Percentiles rank a stretch among this genome's conserved stretches.
These are phyloP conservation scores for Psilocybe subaeruginosa DNA, from an alignment of 768 basidiomycete genomes.

Conservation along the genomic window DNA sequence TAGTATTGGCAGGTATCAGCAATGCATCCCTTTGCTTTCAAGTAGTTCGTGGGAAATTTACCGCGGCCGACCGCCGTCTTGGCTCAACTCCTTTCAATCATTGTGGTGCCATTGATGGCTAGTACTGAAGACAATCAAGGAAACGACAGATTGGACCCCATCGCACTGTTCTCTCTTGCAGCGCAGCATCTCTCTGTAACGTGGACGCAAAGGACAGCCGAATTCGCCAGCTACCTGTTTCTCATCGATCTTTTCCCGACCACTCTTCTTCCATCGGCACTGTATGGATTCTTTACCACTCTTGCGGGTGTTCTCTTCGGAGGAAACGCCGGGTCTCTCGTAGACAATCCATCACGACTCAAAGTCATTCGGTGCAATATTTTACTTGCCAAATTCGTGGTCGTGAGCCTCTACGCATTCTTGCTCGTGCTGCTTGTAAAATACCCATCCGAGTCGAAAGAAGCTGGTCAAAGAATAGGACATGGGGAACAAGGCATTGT, in stretches of 20 bases:
- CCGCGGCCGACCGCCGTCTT: no score
- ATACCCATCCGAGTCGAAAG: constrained; percentile 6
- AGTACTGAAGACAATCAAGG: neutral
- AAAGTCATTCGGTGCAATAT: constrained; percentile 41
- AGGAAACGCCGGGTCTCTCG: constrained; percentile 41
- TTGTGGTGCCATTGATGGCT: no score
- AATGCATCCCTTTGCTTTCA: no score
- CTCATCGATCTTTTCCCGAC: constrained; percentile 42
- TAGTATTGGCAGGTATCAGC: no score
- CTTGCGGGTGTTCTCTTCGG: constrained; percentile 41
- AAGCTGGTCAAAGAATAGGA: constrained; percentile 10
- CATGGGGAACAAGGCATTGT: constrained; percentile 19
- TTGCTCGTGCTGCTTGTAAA: constrained; percentile 26
- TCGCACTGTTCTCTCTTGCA: constrained; percentile 14
- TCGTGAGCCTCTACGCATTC: constrained; percentile 34
- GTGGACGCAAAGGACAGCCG: constrained; percentile 38
- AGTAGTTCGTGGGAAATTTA: no score
- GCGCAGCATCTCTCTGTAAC: constrained; percentile 20
- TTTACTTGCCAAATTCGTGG: constrained; percentile 40
- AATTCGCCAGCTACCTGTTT: constrained; percentile 46
- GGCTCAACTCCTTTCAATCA: no score
- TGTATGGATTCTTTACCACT: constrained; percentile 45
- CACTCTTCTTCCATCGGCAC: constrained; percentile 49
- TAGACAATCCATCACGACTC: constrained; percentile 41
- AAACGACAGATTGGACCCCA: neutral